Base-by-base conservation (phyloP, 2,329 filamentous ascomycete genomes). In the Aspergillus sergii region DNA sequence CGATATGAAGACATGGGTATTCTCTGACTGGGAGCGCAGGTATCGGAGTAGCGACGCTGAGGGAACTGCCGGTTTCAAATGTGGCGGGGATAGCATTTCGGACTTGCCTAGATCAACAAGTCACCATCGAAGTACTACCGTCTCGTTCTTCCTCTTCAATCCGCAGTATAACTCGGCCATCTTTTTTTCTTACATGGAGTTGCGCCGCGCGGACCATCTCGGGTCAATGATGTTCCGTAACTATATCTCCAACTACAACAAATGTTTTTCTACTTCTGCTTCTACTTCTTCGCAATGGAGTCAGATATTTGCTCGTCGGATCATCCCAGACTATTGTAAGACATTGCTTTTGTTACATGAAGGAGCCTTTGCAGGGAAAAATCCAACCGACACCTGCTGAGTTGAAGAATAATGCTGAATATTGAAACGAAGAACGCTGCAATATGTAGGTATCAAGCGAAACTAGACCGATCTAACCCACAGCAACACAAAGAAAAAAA, bases 1-100 rank as follows among this genome's bases (percentile, higher is more conserved):
- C 62, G 73, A 69, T 48, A 74, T 80, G 75, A 85, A 83, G 70
- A 86, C 85, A 66, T 79, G 81, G 53, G 85, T 73, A 60, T 82
- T 82, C 69, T 91, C 85, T 67, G 90, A 88, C 76, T 94, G 91
- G 59, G 83, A 86, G 68, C 88, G 88, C 66, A 95, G 83, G 76
- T 92, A 94, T 69, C 88, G 88, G 66, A 95, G 82, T 23, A 94
- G 85, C 50, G 78, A 78, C 61, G 78, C 74, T 59, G 86, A 88
- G 55, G 86, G 86, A 67, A 77, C 80, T 58, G 73, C 75, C 50
- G 76, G 71, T 69, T 75, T 78, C 60, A 77, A 61, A 48, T 71
- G 63, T 53, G 74, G 64, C 59, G 72, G 68, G 65, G 76, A 73
- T 68, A 79, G 72, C 78, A 80, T 80, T 69, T 76, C 77, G 72